phyloP scores from a whole-genome alignment of 371 early-diverging fungal species.

The Zopfochytrium polystomum region DNA sequence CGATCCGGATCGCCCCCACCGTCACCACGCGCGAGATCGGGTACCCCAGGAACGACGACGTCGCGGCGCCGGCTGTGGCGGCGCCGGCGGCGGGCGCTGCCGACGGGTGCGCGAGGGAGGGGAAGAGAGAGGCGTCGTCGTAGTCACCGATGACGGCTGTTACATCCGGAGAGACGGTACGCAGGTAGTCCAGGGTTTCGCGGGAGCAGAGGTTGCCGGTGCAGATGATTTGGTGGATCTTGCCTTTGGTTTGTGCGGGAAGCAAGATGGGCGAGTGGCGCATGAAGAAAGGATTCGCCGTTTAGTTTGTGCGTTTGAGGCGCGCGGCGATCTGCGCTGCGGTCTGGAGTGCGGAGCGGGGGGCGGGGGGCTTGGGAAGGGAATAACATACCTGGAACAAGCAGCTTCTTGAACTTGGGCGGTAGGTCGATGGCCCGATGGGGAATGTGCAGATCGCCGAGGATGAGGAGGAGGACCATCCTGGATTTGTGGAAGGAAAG shows the following conservation, averaged over 20 bases:
- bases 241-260: slow-evolving; percentile 53
- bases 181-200: slow-evolving; percentile 81
- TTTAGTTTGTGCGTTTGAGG: neutral
- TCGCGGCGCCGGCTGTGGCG: too few relatives aligned
- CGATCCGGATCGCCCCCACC: slow-evolving; percentile 74
- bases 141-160: slow-evolving; percentile 80
- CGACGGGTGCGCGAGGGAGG: neutral
- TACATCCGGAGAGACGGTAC: slow-evolving; percentile 77
- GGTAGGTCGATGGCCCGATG: slow-evolving; percentile 85
- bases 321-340: neutral
- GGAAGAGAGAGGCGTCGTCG: slow-evolving; percentile 55
- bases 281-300: too few relatives aligned
- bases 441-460: slow-evolving; percentile 94
- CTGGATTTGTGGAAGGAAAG: too few relatives aligned
- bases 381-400: slow-evolving; percentile 31
- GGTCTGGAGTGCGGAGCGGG: slow-evolving; percentile 25
- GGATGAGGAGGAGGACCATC: slow-evolving; percentile 72
- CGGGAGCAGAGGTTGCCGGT: slow-evolving; percentile 85
- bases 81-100: too few relatives aligned
- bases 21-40: slow-evolving; percentile 54
- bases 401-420: slow-evolving; percentile 81
- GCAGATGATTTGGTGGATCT: slow-evolving; percentile 91
- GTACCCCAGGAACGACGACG: too few relatives aligned
- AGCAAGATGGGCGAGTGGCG: too few relatives aligned
- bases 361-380: neutral